A percentile compares a stretch with the other conserved stretches of the same genome.
phyloP scores from a whole-genome alignment of 371 early-diverging fungal genomes.

The Mucor piriformis region DNA sequence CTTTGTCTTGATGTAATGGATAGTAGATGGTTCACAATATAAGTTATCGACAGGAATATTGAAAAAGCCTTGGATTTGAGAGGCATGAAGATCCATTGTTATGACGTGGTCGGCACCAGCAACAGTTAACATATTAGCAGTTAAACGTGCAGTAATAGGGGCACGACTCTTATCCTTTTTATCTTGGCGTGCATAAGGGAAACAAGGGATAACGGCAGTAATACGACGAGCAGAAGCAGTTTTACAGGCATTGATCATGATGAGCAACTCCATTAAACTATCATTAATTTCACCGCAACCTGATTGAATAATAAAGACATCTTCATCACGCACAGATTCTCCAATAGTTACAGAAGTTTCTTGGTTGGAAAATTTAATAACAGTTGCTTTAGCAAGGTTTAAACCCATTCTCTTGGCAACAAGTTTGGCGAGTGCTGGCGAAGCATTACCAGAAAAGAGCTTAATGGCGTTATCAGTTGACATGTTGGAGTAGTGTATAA shows the following conservation, averaged over 20 bases:
- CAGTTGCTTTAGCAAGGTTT: conserved; percentile 84
- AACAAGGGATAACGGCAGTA: conserved; percentile 96
- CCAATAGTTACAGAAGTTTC: conserved; percentile 96
- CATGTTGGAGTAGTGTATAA: conserved; percentile 21
- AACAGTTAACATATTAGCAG: conserved; percentile 93
- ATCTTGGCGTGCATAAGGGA: conserved; percentile 96
- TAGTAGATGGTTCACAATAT: conserved; percentile 88
- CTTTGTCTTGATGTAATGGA: conserved; percentile 86
- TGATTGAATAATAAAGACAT: conserved; percentile 87
- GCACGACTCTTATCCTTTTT: conserved; percentile 94
- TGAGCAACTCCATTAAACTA: conserved; percentile 92
- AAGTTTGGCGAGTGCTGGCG: conserved; percentile 86
- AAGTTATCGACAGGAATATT: conserved; percentile 97
- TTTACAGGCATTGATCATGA: conserved; percentile 97
- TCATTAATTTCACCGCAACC: conserved; percentile 92
- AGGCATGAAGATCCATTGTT: conserved; percentile 96
- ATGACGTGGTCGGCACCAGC: conserved; percentile 97
- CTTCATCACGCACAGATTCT: conserved; percentile 93
- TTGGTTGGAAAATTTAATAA: conserved; percentile 94
- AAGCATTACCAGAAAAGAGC: conserved; percentile 95
- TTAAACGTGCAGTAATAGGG: conserved; percentile 89
- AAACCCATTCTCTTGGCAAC: conserved; percentile 87
- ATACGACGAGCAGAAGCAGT: conserved; percentile 91
- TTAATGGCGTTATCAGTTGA: conserved; percentile 68
- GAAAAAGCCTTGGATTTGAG: conserved; percentile 97